Evolutionary conservation across 1,284 basidiomycete species (phyloP), one percentile per base, ranked within the genome.

Genomic region (Stygiomarasmius scandens): DNA sequence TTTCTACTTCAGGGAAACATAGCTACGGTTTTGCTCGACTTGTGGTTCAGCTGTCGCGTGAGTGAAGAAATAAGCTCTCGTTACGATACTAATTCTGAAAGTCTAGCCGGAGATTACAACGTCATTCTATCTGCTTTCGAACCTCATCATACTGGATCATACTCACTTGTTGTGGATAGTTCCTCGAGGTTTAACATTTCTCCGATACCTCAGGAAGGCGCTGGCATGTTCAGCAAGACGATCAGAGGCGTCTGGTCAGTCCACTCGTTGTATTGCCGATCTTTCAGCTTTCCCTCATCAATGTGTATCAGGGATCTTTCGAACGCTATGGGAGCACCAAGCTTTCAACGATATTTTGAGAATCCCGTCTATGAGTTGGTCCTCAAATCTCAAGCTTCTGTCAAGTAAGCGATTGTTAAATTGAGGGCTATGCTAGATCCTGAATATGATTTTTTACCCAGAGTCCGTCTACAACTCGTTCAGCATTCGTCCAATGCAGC

Each of bases 121-220:
- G 63, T 97, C 16, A 78, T 95, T 20, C 77, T 92, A 3, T 97
- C 95, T 0, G 80, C 92, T 0, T 97, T 95, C 67, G 89, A 92
- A 61, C 85, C 92, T 0, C 80, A 79, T 5, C 82, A 88, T 59
- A 74, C 78, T 2, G 92, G 91, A 2, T 63, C 78, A 14, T 96
- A 87, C 70, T 77, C 76, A 0, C 70, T 97, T 22, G 74, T 74
- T 20, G 71, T 92, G 2, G 85, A 91, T 53, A 85, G 87, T 48
- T 80, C 85, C 0, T 67, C 74, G 20, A 80, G 82, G n/a, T 80
- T 89, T 53, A 83, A 87, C 44, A 73, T 95, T 56, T 86, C 84
- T 61, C 76, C 87, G 1, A 96, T 98, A 62, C 89, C 90, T 0
- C 85, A 87, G 55, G 95, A 98, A 72, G 95, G 94, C 0, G 93